These are phyloP conservation scores for Pachysolen tannophilus DNA, from an alignment of 805 yeast genomes.

Conservation along the genomic window DNA sequence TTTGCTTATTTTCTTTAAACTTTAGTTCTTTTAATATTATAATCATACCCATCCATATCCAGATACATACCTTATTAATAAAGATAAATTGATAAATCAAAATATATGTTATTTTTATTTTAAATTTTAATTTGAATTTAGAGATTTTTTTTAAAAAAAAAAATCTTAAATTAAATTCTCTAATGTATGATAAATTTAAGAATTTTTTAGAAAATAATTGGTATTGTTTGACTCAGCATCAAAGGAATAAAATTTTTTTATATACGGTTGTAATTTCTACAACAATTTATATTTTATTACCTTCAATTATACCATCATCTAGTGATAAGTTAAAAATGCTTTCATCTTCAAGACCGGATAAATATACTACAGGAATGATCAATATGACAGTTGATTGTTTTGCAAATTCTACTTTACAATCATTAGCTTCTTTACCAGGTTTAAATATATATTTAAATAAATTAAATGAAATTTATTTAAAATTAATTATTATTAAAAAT, in stretches of 20 bases:
- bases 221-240: conserved; percentile 4
- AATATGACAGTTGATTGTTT: conserved; percentile 87
- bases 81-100: background rate
- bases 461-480: conserved; percentile 19
- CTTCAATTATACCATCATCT: conserved; percentile 18
- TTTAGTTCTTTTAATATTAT: no score
- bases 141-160: background rate
- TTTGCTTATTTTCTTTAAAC: background rate
- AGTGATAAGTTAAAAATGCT: conserved; percentile 17
- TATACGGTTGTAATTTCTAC: conserved; percentile 3
- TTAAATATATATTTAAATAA: conserved; percentile 48
- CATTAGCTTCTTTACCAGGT: conserved; percentile 54
- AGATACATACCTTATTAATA: background rate
- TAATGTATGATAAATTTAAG: no score
- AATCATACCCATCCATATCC: background rate
- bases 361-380: conserved; percentile 71
- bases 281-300: conserved; percentile 23
- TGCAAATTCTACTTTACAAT: conserved; percentile 85
- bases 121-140: background rate
- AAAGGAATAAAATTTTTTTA: conserved; percentile 2
- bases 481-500: conserved; percentile 20
- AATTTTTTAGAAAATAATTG: conserved; percentile 1
- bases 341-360: conserved; percentile 53
- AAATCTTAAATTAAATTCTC: background rate
- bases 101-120: background rate